A percentile compares a stretch with the other conserved stretches of the same genome.
phyloP scores from a whole-genome alignment of 768 basidiomycete species.

The Leccinum ochraceum region DNA sequence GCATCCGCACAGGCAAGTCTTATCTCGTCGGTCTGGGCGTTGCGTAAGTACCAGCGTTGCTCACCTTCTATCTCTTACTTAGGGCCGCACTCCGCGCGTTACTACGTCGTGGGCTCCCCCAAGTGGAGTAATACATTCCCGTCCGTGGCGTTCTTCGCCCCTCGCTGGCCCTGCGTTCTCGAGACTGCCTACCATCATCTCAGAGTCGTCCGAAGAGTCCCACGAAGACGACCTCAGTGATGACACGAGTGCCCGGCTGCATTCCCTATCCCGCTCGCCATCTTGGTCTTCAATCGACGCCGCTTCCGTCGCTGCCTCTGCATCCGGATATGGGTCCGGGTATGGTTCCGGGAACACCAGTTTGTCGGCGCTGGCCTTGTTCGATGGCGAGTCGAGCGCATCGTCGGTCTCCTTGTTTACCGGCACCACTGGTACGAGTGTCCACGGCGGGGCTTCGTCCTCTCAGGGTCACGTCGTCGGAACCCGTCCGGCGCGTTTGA shows the following conservation, averaged over 20 bases:
- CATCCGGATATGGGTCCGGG: constrained; percentile 6
- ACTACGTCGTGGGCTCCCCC: constrained; percentile 9
- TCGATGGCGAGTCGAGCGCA: constrained; percentile 21
- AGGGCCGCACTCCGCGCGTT: constrained; percentile 23
- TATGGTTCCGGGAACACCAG: constrained; percentile 20
- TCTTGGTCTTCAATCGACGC: constrained; percentile 19
- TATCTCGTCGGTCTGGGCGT: background rate
- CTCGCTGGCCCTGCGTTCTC: constrained; percentile 30
- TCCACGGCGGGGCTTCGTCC: constrained; percentile 17
- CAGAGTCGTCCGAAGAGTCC: constrained; percentile 25
- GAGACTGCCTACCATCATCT: constrained; percentile 25
- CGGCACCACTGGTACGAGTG: constrained; percentile 3
- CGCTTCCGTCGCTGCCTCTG: constrained; percentile 10
- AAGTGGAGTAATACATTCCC: constrained; percentile 16
- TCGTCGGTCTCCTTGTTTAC: constrained; percentile 24
- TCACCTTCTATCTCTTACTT: background rate
- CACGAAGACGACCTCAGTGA: constrained; percentile 6
- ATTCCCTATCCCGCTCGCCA: constrained; percentile 7
- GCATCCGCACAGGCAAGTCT: constrained; percentile 17
- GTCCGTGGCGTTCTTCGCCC: constrained; percentile 33
- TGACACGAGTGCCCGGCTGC: background rate
- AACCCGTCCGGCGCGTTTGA: constrained; percentile 10
- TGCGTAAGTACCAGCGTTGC: background rate
- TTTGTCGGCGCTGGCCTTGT: constrained; percentile 4
- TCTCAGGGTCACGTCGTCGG: constrained; percentile 18